Evolutionary conservation across 2,329 filamentous ascomycete species (phyloP), one percentile per base, ranked within the genome.

Genomic region (Botrytis deweyae): DNA sequence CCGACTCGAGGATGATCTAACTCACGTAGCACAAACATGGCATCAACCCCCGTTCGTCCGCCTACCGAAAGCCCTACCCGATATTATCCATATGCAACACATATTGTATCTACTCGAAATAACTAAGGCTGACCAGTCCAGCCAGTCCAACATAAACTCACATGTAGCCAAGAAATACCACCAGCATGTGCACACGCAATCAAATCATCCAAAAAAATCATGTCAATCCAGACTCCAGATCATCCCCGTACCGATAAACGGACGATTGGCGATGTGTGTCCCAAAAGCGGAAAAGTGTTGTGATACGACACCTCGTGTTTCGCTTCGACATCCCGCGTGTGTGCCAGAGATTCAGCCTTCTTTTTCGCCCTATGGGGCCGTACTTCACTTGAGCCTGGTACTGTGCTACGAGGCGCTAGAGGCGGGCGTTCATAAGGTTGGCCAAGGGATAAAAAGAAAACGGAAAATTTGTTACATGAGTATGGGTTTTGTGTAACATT

Each of bases 31-130:
- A 42, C 61, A 33, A 66, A 55, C 12, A 29, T 68, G 40, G 29
- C 29, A 42, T 42, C 49, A 40, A 66, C n/a, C 70, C 70, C 38
- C n/a, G 61, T 72, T n/a, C 49, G 25, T 67, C 29, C 36, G 29
- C n/a, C 18, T 67, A 59, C 62, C 36, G 70, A 72, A 72, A 67
- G 70, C 70, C 70, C 38, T 72, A 67, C 70, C 70, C 70, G 70
- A 67, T 44, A 46, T 59, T 36, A 63, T 38, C 16, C 49, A 58
- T 36, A 68, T 69, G 64, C 44, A 66, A 49, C 64, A 49, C 44
- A 66, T 52, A 66, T 66, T 52, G 44, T 36, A 20, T 44, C 49
- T 63, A 52, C 49, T n/a, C 42, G n/a, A 46, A 58, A 62, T 70
- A 42, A 62, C 40, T 67, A 67, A 67, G 70, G 59, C 70, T 72